Evolutionary conservation across 2,329 filamentous ascomycete species (phyloP).

Genomic region (Coniochaeta prunicola): DNA sequence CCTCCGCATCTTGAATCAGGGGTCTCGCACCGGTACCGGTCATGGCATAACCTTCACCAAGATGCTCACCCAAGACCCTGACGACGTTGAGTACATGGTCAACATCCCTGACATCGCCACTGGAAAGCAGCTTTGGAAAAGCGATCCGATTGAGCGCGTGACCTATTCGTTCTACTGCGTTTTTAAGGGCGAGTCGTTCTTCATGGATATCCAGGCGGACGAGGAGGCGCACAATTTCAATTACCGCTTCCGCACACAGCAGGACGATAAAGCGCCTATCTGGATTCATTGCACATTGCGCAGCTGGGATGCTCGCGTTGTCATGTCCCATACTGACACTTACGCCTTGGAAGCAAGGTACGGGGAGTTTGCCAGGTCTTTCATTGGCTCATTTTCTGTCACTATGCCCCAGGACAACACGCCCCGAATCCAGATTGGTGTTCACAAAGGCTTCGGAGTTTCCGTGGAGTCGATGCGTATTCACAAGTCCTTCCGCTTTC

Average conservation of each 20-base stretch:
- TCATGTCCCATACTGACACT: neutral
- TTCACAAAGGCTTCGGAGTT: neutral
- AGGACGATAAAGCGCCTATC: slow-evolving; percentile 1
- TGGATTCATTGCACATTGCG: slow-evolving; percentile 1
- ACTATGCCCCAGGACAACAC: neutral
- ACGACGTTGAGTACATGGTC: neutral
- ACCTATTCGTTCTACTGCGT: neutral
- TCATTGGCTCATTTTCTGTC: neutral
- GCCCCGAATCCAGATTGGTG: neutral
- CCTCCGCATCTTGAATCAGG: neutral
- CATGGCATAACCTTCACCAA: neutral
- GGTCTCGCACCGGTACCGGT: neutral
- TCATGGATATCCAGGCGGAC: neutral
- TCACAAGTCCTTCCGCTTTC: neutral
- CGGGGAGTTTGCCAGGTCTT: neutral
- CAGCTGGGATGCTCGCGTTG: neutral
- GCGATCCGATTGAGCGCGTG: neutral
- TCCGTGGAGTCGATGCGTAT: slow-evolving; percentile 1
- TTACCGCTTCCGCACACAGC: neutral
- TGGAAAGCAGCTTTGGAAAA: neutral
- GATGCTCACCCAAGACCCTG: neutral
- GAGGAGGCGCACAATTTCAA: neutral
- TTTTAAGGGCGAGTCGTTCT: neutral
- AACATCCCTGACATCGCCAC: neutral
- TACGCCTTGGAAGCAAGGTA: neutral